Percentiles rank a stretch among this genome's conserved stretches.
phyloP scores from a whole-genome alignment of 176 grass and related monocot genomes.

The Raddia guianensis region DNA sequence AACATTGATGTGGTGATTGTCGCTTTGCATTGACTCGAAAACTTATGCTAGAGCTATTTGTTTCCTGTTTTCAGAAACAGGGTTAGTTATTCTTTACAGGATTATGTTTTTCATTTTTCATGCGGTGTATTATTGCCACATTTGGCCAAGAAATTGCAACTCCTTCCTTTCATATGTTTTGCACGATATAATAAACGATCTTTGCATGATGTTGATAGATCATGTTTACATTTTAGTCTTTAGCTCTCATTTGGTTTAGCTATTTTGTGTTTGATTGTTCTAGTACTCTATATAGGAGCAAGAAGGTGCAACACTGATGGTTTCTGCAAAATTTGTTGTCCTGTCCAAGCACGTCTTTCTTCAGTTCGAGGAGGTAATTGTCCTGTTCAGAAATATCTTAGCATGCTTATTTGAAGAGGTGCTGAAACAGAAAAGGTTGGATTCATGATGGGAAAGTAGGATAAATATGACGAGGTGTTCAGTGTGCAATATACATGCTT shows the following conservation, averaged over 20 bases:
- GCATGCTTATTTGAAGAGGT: conserved; percentile 15
- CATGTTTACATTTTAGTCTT: conserved; percentile 7
- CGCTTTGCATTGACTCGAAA: not conserved
- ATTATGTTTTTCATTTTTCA: not conserved
- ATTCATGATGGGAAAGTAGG: conserved; percentile 2
- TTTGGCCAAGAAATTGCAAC: not conserved
- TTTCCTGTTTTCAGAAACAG: conserved; percentile 8
- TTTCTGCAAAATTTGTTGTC: conserved; percentile 88
- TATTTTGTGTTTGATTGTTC: conserved; percentile 47
- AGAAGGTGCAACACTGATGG: conserved; percentile 91
- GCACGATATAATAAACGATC: not conserved
- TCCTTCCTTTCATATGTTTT: not conserved
- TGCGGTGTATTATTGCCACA: not conserved
- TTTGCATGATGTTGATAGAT: conserved; percentile 15
- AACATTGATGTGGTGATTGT: not conserved
- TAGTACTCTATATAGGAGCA: conserved; percentile 74
- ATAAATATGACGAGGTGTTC: not conserved
- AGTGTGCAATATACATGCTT: not conserved
- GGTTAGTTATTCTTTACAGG: not conserved
- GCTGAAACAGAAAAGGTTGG: not conserved
- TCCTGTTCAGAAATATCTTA: conserved; percentile 20
- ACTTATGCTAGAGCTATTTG: not conserved
- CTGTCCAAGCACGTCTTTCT: conserved; percentile 91
- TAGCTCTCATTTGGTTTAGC: conserved; percentile 24
- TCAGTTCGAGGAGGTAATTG: conserved; percentile 90